Evolutionary conservation across 2,329 filamentous ascomycete species (phyloP).

Genomic region (Lachnellula subtilissima): DNA sequence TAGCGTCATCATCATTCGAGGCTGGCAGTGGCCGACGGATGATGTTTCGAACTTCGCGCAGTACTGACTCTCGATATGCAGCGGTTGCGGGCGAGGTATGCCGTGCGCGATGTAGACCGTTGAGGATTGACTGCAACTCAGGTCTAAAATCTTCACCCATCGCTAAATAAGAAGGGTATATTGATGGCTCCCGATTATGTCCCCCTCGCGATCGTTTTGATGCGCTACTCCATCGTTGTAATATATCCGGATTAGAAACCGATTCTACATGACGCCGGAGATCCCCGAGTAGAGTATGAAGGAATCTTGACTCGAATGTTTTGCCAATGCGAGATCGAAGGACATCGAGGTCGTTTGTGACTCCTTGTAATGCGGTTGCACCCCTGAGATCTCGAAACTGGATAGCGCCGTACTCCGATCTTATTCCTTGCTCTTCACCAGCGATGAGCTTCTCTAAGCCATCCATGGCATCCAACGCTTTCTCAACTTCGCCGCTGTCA

Average conservation of each 20-base stretch:
- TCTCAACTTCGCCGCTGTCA: slow-evolving; percentile 76
- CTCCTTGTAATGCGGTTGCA: slow-evolving; percentile 73
- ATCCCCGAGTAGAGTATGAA: slow-evolving; percentile 73
- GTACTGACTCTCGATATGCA: slow-evolving; percentile 75
- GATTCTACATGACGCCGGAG: slow-evolving; percentile 73
- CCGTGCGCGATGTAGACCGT: slow-evolving; percentile 75
- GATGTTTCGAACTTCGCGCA: slow-evolving; percentile 80
- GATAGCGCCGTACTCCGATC: slow-evolving; percentile 3
- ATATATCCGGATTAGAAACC: slow-evolving; percentile 65
- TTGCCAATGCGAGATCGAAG: slow-evolving; percentile 79
- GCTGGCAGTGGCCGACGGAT: slow-evolving; percentile 84
- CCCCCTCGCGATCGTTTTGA: slow-evolving; percentile 67
- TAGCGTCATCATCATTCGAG: slow-evolving; percentile 88
- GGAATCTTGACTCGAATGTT: slow-evolving; percentile 77
- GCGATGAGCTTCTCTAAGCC: slow-evolving; percentile 74
- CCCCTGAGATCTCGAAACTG: slow-evolving; percentile 64
- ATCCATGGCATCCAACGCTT: slow-evolving; percentile 73
- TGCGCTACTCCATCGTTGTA: slow-evolving; percentile 79
- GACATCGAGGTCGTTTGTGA: slow-evolving; percentile 70
- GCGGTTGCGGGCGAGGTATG: slow-evolving; percentile 78
- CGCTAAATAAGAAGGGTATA: slow-evolving; percentile 73
- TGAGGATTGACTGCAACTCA: slow-evolving; percentile 65
- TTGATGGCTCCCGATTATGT: slow-evolving; percentile 61
- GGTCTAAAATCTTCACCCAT: slow-evolving; percentile 66
- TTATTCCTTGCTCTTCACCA: slow-evolving; percentile 50